Conservation (phyloP, 208 protist genomes). For the Wallacemonas sp. region DNA sequence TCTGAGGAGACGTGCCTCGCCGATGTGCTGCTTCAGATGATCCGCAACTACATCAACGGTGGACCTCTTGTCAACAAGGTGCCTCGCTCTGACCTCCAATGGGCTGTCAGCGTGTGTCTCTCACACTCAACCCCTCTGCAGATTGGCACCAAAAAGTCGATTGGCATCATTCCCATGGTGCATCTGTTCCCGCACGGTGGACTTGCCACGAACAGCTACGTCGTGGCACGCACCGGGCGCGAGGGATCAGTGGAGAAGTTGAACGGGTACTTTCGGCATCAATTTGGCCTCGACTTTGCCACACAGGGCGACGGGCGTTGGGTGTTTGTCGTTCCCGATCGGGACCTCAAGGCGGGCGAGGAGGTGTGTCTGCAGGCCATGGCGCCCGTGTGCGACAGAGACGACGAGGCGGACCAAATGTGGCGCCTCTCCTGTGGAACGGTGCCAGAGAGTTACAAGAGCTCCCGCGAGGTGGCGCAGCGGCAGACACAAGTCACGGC, state of each 20-base stretch:
- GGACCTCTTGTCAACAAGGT: slow-evolving; percentile 90
- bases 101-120: slow-evolving; percentile 83
- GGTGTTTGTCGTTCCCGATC: slow-evolving; percentile 77
- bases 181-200: slow-evolving; percentile 89
- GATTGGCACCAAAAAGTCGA: slow-evolving; percentile 64
- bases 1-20: slow-evolving; percentile 65
- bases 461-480: slow-evolving; percentile 43
- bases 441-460: slow-evolving; percentile 62
- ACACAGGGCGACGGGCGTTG: slow-evolving; percentile 42
- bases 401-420: slow-evolving; percentile 84
- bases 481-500: slow-evolving; percentile 47
- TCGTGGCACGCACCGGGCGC: slow-evolving; percentile 63
- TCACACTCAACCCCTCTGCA: slow-evolving; percentile 87
- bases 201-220: slow-evolving; percentile 59
- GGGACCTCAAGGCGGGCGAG: slow-evolving; percentile 59
- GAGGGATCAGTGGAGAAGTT: slow-evolving; percentile 44
- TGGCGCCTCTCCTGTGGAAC: slow-evolving; percentile 83
- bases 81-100: slow-evolving; percentile 69
- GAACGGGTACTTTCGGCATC: slow-evolving; percentile 45
- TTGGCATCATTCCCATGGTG: slow-evolving; percentile 86
- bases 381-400: slow-evolving; percentile 84
- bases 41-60: slow-evolving; percentile 90
- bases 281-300: slow-evolving; percentile 64
- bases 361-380: slow-evolving; percentile 82
- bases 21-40: slow-evolving; percentile 91